Percentiles rank a stretch among this genome's conserved stretches.
phyloP scores from a whole-genome alignment of 2,329 filamentous ascomycete species.

The Pseudogymnoascus sp. region DNA sequence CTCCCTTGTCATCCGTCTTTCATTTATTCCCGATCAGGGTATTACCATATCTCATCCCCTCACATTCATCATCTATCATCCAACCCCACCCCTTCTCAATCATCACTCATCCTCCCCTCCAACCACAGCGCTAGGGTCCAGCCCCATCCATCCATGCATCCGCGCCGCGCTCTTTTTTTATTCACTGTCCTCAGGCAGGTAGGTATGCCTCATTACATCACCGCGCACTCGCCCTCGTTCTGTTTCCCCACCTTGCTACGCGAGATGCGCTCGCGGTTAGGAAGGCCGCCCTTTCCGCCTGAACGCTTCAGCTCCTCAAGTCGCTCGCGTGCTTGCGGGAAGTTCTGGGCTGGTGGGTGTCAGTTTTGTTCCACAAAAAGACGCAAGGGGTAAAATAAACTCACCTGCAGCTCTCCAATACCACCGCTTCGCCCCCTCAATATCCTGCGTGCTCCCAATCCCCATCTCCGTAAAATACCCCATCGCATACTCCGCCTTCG shows the following conservation, averaged over 20 bases:
- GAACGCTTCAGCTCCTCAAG: conserved; percentile 84
- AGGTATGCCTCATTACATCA: conserved; percentile 55
- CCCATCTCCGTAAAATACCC: conserved; percentile 95
- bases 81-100: background rate
- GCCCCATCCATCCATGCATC: background rate
- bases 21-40: background rate
- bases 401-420: conserved; percentile 95
- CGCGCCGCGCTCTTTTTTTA: background rate
- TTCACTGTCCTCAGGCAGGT: background rate
- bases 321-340: conserved; percentile 83
- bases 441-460: conserved; percentile 74
- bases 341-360: conserved; percentile 66
- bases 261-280: conserved; percentile 69
- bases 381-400: conserved; percentile 32
- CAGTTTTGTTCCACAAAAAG: conserved; percentile 11
- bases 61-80: background rate
- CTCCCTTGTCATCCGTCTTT: background rate
- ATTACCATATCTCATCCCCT: background rate
- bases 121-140: background rate
- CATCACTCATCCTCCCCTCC: background rate
- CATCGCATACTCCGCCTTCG: conserved; percentile 97
- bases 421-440: conserved; percentile 96
- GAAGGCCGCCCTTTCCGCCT: conserved; percentile 56
- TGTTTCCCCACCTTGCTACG: conserved; percentile 74
- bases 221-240: conserved; percentile 77